These are phyloP conservation scores for Dothistroma septosporum DNA, from an alignment of 2,329 filamentous ascomycete genomes.

Conservation along the genomic window DNA sequence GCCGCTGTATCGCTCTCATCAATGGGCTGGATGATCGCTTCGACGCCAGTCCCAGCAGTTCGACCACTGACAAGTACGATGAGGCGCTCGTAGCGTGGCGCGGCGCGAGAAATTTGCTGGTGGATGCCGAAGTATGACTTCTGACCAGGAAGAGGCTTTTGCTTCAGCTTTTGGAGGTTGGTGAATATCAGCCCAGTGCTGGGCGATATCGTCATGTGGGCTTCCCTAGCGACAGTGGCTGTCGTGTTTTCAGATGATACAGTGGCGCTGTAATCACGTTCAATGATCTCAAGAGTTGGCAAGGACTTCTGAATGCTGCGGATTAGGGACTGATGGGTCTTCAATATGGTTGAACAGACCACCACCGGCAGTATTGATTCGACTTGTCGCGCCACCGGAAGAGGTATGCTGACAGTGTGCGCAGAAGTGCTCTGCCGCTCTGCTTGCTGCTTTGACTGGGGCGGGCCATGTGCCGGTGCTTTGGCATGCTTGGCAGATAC, in stretches of 20 bases:
- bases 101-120: slow-evolving; percentile 52
- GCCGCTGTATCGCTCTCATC: slow-evolving; percentile 33
- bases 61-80: slow-evolving; percentile 44
- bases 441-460: not conserved
- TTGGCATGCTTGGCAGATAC: not conserved
- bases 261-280: slow-evolving; percentile 47
- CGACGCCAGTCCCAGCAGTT: not conserved
- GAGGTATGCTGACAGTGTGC: not conserved
- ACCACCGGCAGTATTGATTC: slow-evolving; percentile 43
- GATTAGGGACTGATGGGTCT: slow-evolving; percentile 45
- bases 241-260: slow-evolving; percentile 20
- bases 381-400: not conserved
- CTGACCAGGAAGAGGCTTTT: slow-evolving; percentile 64
- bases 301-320: slow-evolving; percentile 50
- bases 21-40: slow-evolving; percentile 11
- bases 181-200: slow-evolving; percentile 66
- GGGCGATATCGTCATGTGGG: slow-evolving; percentile 70
- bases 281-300: slow-evolving; percentile 52
- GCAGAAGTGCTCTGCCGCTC: not conserved
- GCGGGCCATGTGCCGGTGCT: not conserved
- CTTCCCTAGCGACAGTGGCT: slow-evolving; percentile 44
- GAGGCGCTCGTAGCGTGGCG: slow-evolving; percentile 62
- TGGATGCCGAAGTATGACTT: slow-evolving; percentile 45
- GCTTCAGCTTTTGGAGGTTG: slow-evolving; percentile 66
- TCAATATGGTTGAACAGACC: slow-evolving; percentile 48